phyloP scores from a whole-genome alignment of 2,329 filamentous ascomycete genomes.

The Apiospora arundinis region DNA sequence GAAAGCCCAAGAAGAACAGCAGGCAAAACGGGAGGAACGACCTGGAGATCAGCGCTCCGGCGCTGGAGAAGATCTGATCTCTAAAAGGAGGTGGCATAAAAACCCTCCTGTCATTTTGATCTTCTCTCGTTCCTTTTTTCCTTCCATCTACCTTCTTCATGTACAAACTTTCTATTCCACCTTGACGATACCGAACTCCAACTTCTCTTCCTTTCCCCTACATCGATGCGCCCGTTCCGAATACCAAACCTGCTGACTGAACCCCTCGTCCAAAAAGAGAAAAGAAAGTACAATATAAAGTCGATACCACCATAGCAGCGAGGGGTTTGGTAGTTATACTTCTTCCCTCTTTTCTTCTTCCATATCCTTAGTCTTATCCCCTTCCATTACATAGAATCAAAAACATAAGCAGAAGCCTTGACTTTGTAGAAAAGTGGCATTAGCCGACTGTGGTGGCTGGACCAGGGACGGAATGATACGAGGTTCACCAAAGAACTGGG shows the following conservation, averaged over 20 bases:
- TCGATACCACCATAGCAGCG: too few species aligned
- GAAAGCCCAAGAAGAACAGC: not conserved
- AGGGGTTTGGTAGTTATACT: not conserved
- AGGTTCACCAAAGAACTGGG: not conserved
- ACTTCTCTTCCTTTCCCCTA: not conserved
- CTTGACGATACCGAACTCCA: not conserved
- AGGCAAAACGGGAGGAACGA: not conserved
- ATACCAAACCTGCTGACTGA: not conserved
- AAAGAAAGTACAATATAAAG: not conserved
- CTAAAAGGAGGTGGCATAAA: not conserved
- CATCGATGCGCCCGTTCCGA: not conserved
- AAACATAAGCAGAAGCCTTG: not conserved
- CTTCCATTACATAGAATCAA: not conserved
- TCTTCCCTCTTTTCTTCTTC: not conserved
- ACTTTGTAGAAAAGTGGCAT: not conserved
- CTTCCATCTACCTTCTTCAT: not conserved
- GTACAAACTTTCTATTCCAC: not conserved
- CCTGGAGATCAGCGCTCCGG: not conserved
- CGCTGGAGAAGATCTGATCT: constrained; percentile 12
- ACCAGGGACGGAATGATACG: not conserved
- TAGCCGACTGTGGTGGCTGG: not conserved
- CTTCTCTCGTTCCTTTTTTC: not conserved
- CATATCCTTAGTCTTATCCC: not conserved
- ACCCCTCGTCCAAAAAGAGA: too few species aligned
- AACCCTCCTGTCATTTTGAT: not conserved